Conservation (phyloP, 2,329 filamentous ascomycete species). For the Neofusicoccum cordaticola region DNA sequence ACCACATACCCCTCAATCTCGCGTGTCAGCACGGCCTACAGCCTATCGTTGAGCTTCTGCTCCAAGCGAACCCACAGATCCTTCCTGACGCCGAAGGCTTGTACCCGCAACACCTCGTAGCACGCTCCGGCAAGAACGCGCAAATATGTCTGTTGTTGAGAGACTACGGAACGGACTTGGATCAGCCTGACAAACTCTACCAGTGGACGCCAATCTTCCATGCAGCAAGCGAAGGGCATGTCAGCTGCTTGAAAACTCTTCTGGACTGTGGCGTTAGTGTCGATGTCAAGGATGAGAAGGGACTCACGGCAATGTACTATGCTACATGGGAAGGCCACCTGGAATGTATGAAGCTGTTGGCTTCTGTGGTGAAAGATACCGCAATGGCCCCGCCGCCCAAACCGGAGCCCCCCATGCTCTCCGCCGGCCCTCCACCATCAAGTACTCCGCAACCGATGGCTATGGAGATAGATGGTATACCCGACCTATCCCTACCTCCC, state of each 20-base stretch:
- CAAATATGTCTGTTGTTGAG: slow-evolving; percentile 77
- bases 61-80: slow-evolving; percentile 76
- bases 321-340: slow-evolving; percentile 97
- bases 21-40: slow-evolving; percentile 91
- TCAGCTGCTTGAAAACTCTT: slow-evolving; percentile 78
- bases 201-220: slow-evolving; percentile 97
- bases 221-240: slow-evolving; percentile 92
- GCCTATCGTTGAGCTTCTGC: slow-evolving; percentile 77
- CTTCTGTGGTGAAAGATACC: slow-evolving; percentile 45
- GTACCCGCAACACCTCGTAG: slow-evolving; percentile 95
- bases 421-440: slow-evolving; percentile 24
- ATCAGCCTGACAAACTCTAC: slow-evolving; percentile 93
- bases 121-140: slow-evolving; percentile 79
- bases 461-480: slow-evolving; percentile 85
- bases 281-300: slow-evolving; percentile 85
- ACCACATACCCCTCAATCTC: slow-evolving; percentile 91
- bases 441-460: slow-evolving; percentile 41
- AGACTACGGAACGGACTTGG: slow-evolving; percentile 81
- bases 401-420: slow-evolving; percentile 30
- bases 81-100: slow-evolving; percentile 94
- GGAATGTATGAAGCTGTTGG: slow-evolving; percentile 87
- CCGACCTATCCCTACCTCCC: slow-evolving; percentile 84
- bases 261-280: slow-evolving; percentile 76
- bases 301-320: slow-evolving; percentile 93
- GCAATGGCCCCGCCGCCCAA: slow-evolving; percentile 34